Evolutionary conservation across 495 filamentous ascomycete species (phyloP), one percentile per base, ranked within the genome.

Genomic region (Tuber magnatum): DNA sequence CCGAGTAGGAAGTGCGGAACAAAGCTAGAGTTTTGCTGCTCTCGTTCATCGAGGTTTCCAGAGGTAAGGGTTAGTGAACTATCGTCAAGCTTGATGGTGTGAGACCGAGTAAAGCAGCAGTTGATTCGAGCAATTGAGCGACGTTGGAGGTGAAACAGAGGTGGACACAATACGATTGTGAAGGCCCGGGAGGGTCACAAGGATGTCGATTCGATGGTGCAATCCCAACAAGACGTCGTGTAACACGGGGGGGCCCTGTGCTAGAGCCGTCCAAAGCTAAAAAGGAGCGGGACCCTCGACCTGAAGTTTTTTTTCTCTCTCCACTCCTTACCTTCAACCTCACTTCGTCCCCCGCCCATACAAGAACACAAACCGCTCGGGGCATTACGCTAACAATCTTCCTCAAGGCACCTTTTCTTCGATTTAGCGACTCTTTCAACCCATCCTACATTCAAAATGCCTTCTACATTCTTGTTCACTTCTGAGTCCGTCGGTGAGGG

Each of bases 401-500:
- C n/a, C 56, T 35, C 56, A 65, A 65, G 56, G 0, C 28, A 65
- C 14, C 56, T 28, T 65, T 35, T 35, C 56, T 65, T 65, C 12
- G 68, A 48, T 70, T 43, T 68, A 73, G 61, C 70, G 16, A 22
- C 7, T 6, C 28, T 38, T 42, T 20, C 46, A 79, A 61, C 48
- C 56, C n/a, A 44, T 72, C 71, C 24, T 44, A 72, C 38, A 71
- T 65, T 44, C 65, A 71, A 46, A 75, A 79, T 79, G 77, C 76
- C 69, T 73, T 28, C 77, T 35, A 95, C 92, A 80, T 98, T 97
- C 88, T 90, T 97, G 81, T 99, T 99, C 91, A 99, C 94, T 85
- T 99, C 94, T 85, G 95, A 99, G 86, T 97, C 94, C 61, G 95
- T 99, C 82, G 94, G 94, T 83, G 94, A 97, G 87, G 95, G 95